Evolutionary conservation across 352 stramenopile genomes (phyloP).

Genomic region (Phytophthora pinifolia): DNA sequence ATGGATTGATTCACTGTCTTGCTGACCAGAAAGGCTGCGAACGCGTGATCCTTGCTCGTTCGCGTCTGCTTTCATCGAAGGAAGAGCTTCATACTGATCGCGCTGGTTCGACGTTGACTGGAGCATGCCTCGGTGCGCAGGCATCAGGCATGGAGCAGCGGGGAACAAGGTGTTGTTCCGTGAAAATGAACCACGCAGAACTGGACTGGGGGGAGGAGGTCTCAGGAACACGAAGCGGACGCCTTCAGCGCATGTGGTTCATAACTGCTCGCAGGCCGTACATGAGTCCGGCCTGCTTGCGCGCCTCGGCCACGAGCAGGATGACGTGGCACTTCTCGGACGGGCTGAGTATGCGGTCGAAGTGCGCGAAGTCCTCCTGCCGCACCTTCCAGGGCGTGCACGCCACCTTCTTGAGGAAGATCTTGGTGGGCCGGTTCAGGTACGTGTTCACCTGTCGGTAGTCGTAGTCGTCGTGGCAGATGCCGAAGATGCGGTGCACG

Average conservation of each 20-base stretch:
- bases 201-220: constrained; percentile 27
- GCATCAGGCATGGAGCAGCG: too few species aligned
- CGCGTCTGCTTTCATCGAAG: constrained; percentile 33
- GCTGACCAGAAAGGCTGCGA: constrained; percentile 28
- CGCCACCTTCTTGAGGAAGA: constrained; percentile 86
- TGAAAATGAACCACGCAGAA: constrained; percentile 24
- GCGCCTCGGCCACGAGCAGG: constrained; percentile 77
- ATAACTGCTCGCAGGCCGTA: constrained; percentile 86
- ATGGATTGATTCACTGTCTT: constrained; percentile 32
- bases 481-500: constrained; percentile 86
- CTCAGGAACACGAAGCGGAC: constrained; percentile 21
- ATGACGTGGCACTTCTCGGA: constrained; percentile 88
- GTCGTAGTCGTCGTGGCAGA: constrained; percentile 89
- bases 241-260: constrained; percentile 80
- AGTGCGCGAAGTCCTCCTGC: constrained; percentile 82
- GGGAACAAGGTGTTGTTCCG: constrained; percentile 10
- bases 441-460: constrained; percentile 84
- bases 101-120: constrained; percentile 12
- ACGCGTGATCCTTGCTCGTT: constrained; percentile 24
- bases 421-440: constrained; percentile 83
- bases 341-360: constrained; percentile 71
- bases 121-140: too few species aligned
- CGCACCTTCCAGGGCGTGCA: constrained; percentile 86
- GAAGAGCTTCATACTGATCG: constrained; percentile 28
- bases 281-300: constrained; percentile 87